These are phyloP conservation scores for Modicella reniformis DNA, from an alignment of 371 early-diverging fungal genomes.

Conservation along the genomic window DNA sequence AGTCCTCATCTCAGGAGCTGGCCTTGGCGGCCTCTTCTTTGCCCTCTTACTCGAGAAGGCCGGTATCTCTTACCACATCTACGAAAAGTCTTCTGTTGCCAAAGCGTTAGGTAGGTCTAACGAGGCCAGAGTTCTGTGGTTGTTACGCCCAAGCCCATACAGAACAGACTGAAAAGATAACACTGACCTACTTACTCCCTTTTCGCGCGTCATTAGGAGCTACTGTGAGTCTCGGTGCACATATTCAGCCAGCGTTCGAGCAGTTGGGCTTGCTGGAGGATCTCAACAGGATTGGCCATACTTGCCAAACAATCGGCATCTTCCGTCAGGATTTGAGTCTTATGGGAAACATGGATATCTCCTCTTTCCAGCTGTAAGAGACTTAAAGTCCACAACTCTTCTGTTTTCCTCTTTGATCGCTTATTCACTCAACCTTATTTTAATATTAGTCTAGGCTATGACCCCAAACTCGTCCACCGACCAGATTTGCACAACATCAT, in stretches of 20 bases:
- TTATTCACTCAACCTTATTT: no score
- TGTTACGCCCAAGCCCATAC: no score
- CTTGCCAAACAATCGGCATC: not conserved
- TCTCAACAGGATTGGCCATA: not conserved
- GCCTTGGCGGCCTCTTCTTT: not conserved
- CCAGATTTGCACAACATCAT: not conserved
- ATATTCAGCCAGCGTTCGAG: slow-evolving; percentile 1
- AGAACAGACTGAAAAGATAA: not conserved
- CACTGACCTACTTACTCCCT: not conserved
- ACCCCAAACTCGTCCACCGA: slow-evolving; percentile 1
- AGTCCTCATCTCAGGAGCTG: not conserved
- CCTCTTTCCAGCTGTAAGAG: no score
- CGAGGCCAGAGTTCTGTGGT: not conserved
- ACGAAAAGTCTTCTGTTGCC: not conserved
- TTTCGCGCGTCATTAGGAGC: not conserved
- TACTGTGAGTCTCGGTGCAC: not conserved
- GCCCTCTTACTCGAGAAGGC: not conserved
- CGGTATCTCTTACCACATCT: not conserved
- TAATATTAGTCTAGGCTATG: not conserved
- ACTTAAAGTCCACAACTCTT: no score
- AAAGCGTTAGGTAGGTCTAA: not conserved
- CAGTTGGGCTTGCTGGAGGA: not conserved
- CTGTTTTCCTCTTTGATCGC: no score
- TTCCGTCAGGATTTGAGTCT: not conserved
- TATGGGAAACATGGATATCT: not conserved